Evolutionary conservation across 73 alveolate species (phyloP), one percentile per base, ranked within the genome.

Genomic region (Loxodes magnus): DNA sequence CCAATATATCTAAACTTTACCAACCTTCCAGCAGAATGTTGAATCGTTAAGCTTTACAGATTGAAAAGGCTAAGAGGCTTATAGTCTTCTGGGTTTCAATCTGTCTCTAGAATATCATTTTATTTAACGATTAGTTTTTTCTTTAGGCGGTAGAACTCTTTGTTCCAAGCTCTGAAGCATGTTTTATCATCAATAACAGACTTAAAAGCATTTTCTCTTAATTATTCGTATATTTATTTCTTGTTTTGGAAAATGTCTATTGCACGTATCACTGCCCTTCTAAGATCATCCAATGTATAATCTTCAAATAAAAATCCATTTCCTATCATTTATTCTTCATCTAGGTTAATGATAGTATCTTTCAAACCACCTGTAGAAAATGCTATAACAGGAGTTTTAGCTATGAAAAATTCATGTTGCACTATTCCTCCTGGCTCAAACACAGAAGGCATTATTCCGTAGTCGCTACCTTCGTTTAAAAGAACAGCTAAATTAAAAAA

Each of bases 401-500:
- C 99, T 17, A 94, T 86, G 56, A 94, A 94, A 91, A 94, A 94
- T 66, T 94, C 99, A 64, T 94, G 99, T 56, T 94, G 84, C 3
- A 94, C 99, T 22, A 94, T 94, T 48, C 99, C 99, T 38, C 99
- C 99, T 12, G 99, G 99, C 60, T 94, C 99, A 55, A 94, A 94
- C 38, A 73, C 49, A 3, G 94, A 69, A 30, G 99, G 99, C 99
- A 94, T 94, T 41, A 94, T 57, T 19, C 96, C 98, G 66, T 74
- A 94, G 64, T 94, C 98, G 51, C 92, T 56, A 1, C 99, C 99
- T 24, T 88, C 72, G 66, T 88, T 87, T 15, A 94, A 84, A 29
- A 80, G 50, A 6, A 97, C 86, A 5, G 96, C 99, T 56, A 90
- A 98, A 14, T 82, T 74, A 60, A 94, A 94, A 88, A 90, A 94